Base-by-base conservation (phyloP, 2,329 filamentous ascomycete species). In the Fusarium tanahbumbuense region DNA sequence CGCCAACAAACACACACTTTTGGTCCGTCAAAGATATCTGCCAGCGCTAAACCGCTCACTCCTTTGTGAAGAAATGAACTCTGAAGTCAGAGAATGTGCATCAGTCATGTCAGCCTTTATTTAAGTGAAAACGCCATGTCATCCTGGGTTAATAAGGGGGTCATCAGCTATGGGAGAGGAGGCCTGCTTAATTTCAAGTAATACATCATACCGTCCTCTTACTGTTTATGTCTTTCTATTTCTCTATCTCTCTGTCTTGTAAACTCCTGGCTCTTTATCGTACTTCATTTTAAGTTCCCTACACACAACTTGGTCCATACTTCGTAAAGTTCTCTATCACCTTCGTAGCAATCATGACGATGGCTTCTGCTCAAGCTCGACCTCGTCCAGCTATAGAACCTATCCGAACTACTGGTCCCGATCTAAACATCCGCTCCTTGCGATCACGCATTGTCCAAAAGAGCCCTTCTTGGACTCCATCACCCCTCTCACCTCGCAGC, bases 1-100 rank as follows among this genome's bases (percentile, higher is more conserved):
- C 49, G 23, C 45, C 72, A 68, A 61, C 73, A 73, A 74, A 73
- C 72, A 73, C 56, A 65, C 47, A 52, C 54, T 53, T 48, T 60
- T 53, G 40, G 47, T 49, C 45, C 46, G 56, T 72, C 59, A 66
- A 71, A 64, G 64, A 60, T 50, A 44, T 47, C 37, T 25, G 20
- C 25, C 61, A 62, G 52, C 54, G 47, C 59, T 61, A 61, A 56
- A 58, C 45, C 49, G 56, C 60, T 66, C 50, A 72, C 63, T 75
- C 32, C 52, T 60, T 45, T 56, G 62, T 50, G 47, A 47, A 40
- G 37, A 49, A 47, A 50, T 49, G 34, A 42, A 53, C 42, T 50
- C 37, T 68, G 62, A 64, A 59, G 60, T 57, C 58, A 62, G 57
- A 70, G 60, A 25, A 54, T 42, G 41, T 58, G 65, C 58, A 53